Evolutionary conservation across 1,139 yeast species (phyloP).

Genomic region (Meyerozyma athensensis): DNA sequence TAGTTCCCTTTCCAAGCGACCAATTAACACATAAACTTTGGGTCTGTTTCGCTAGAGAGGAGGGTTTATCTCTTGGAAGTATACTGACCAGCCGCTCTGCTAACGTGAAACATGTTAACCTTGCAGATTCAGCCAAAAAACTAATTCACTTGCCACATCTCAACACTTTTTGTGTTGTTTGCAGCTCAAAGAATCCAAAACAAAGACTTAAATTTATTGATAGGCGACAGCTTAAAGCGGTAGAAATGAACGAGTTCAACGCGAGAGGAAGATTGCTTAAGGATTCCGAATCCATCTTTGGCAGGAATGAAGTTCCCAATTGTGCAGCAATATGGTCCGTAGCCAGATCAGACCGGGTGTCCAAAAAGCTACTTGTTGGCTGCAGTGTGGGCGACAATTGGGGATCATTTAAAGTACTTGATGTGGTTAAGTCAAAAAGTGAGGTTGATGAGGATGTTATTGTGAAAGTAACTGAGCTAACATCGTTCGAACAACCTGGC

Average conservation of each 20-base stretch:
- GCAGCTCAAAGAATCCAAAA: conserved; percentile 23
- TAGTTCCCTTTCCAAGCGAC: conserved; percentile 8
- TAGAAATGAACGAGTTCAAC: conserved; percentile 19
- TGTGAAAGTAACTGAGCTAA: conserved; percentile 29
- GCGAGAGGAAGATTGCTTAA: conserved; percentile 15
- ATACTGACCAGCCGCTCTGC: conserved; percentile 25
- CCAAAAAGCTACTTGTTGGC: conserved; percentile 41
- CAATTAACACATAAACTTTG: conserved; percentile 9
- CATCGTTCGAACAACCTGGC: conserved; percentile 29
- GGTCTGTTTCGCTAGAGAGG: conserved; percentile 43
- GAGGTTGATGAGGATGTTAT: conserved; percentile 15
- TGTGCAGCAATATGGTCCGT: conserved; percentile 34
- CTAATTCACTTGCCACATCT: conserved; percentile 11
- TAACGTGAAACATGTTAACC: conserved; percentile 27
- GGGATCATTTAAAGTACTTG: conserved; percentile 43
- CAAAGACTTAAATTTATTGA: conserved; percentile 31
- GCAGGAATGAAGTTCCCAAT: conserved; percentile 30
- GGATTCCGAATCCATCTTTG: conserved; percentile 19
- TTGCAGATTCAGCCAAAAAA: conserved; percentile 35
- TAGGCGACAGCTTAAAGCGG: conserved; percentile 21
- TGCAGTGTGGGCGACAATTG: conserved; percentile 18
- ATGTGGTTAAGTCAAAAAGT: conserved; percentile 21
- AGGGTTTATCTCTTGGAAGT: conserved; percentile 41
- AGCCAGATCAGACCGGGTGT: conserved; percentile 26
- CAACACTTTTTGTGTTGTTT: conserved; percentile 34